Evolutionary conservation across 106 monocot genomes (phyloP), one percentile per base, ranked within the genome.

Genomic region (Apostasia ramifera): DNA sequence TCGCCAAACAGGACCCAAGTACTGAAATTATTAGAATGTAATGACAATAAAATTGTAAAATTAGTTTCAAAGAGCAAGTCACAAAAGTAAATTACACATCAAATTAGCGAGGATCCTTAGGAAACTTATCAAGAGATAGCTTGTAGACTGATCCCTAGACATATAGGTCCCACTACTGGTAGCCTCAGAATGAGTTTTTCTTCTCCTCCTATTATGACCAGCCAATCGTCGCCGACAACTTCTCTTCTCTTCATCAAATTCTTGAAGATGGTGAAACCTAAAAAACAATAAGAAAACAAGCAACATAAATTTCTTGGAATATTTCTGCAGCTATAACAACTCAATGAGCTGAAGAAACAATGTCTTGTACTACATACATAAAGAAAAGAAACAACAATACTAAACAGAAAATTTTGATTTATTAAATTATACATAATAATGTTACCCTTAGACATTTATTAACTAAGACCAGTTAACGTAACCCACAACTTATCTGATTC

Each of bases 181-280:
- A 47, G 73, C 50, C 73, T 74, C 66, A 57, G 86, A 71, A 71
- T 67, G 70, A 44, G 73, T 68, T 67, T 86, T 86, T 50, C 86
- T 82, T 67, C 86, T 76, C 46, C 86, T 64, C 37, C 14, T 79
- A 71, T 86, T 86, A 49, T 86, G 86, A 1, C 86, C 86, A 49
- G 82, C 82, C 70, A 86, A 76, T 45, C 86, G 79, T 6, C 86
- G 76, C 1, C 86, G 79, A 38, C 86, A 86, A 48, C 86, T 86
- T 77, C 82, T 82, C 63, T 82, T 86, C 5, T 74, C 86, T 14
- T 86, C 86, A 74, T 86, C 86, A 82, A 86, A 86, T 77, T 86
- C 86, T 82, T 82, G 76, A 50, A 86, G 82, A 66, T 77, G 82
- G 54, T 86, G 86, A 80, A 86, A 86, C 70, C 86, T 86, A 55